Evolutionary conservation across 2,329 filamentous ascomycete genomes (phyloP).

Genomic region (Colletotrichum simmondsii): DNA sequence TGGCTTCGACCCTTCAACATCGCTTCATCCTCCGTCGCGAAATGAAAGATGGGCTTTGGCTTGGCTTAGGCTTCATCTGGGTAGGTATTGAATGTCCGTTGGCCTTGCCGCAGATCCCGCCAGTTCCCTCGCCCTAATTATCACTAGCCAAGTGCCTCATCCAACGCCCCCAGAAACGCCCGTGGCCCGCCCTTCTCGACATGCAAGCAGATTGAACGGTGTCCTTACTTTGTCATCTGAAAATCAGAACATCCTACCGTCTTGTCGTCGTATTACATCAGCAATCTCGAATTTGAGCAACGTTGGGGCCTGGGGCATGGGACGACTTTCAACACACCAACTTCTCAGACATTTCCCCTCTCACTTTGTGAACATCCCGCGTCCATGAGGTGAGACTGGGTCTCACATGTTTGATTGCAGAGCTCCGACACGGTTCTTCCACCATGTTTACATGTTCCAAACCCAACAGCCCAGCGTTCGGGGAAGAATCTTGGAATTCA

Average conservation of each 20-base stretch:
- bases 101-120: slow-evolving; percentile 20
- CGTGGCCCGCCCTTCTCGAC: slow-evolving; percentile 11
- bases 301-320: background rate
- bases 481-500: background rate
- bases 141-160: background rate
- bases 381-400: slow-evolving; percentile 16
- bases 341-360: background rate
- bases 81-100: background rate
- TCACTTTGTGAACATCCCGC: slow-evolving; percentile 5
- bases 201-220: background rate
- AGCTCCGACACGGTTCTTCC: background rate
- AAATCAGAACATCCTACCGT: background rate
- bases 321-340: background rate
- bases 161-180: background rate
- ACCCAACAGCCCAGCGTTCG: background rate
- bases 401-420: slow-evolving; percentile 29
- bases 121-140: slow-evolving; percentile 2
- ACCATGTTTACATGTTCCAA: slow-evolving; percentile 13
- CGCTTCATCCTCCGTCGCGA: slow-evolving; percentile 1
- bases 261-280: background rate
- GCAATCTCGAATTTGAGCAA: background rate
- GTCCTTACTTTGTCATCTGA: slow-evolving; percentile 16
- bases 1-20: background rate
- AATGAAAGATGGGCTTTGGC: slow-evolving; percentile 3
- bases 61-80: background rate